Base-by-base conservation (phyloP, 331 rosid genomes). In the Quercus tomentella region DNA sequence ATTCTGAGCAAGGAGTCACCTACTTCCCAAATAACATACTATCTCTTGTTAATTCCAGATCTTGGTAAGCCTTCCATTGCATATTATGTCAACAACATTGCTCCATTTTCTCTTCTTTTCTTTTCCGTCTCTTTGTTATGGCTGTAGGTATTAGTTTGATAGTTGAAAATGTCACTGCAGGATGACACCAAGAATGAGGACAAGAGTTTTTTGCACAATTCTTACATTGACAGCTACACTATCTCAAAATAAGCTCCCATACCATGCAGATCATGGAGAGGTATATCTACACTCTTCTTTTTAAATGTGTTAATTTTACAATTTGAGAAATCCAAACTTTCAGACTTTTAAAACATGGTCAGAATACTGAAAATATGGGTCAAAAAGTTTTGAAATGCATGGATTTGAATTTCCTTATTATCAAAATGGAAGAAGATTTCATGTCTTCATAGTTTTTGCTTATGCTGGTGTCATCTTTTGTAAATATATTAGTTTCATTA, bases 191-290 rank as follows among this genome's bases (percentile, higher is more conserved):
- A 89, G 85, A 83, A 82, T 90, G 91, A 89, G 86, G 87, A 83
- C 84, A 60, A 86, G 62, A 56, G 67, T 87, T 79, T 87, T 86
- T 68, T 91, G 94, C 72, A 82, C 93, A 28, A 70, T 89, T 80
- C 69, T 95, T 85, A 81, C 87, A 65, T 82, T 95, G 60, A 70
- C 87, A 80, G 84, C 97, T 12, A 78, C 97, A 74, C 78, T 84
- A 70, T 87, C 99, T 70, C 99, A 95, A 82, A 84, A 76, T 70
- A 85, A 80, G 73, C 89, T 95, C 45, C 97, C 99, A 62, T 93
- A 91, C 83, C 92, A 83, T 77, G 89, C 89, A 66, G 83, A 76
- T 81, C 68, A 81, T 82, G 66, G 75, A 68, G 83, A 84, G 97
- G 99, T 95, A 86, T 63, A 60, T 66, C 73, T 77, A 8, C 70